These are phyloP conservation scores for Ophiocordyceps camponoti-saundersi DNA, from an alignment of 2,329 filamentous ascomycete genomes.

Conservation along the genomic window DNA sequence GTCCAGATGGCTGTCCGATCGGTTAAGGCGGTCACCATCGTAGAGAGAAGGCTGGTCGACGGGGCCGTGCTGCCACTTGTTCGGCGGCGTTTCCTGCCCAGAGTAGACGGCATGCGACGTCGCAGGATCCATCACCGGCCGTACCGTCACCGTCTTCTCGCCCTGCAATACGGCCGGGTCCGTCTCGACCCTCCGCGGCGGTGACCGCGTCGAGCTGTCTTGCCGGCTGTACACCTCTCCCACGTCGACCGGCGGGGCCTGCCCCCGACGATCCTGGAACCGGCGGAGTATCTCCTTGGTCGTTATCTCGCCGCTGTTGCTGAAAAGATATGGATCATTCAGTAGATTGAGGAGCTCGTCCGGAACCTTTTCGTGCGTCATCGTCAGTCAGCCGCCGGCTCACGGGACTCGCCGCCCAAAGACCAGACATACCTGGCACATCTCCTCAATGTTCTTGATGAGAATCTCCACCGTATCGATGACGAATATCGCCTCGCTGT, in stretches of 20 bases:
- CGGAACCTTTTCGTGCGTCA: slow-evolving; percentile 48
- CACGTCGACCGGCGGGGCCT: slow-evolving; percentile 42
- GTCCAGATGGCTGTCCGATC: slow-evolving; percentile 22
- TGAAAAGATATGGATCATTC: slow-evolving; percentile 68
- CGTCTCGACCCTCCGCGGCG: slow-evolving; percentile 58
- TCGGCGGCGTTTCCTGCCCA: slow-evolving; percentile 29
- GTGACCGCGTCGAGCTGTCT: slow-evolving; percentile 37
- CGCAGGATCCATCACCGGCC: slow-evolving; percentile 52
- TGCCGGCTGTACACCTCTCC: slow-evolving; percentile 38
- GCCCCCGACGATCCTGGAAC: slow-evolving; percentile 60
- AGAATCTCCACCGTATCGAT: slow-evolving; percentile 86
- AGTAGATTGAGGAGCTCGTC: slow-evolving; percentile 79
- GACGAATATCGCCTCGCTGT: slow-evolving; percentile 78
- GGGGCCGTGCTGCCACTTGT: slow-evolving; percentile 27
- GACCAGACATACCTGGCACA: slow-evolving; percentile 70
- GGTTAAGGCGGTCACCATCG: slow-evolving; percentile 23
- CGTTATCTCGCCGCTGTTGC: slow-evolving; percentile 69
- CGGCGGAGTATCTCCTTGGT: slow-evolving; percentile 94
- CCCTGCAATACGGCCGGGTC: slow-evolving; percentile 73
- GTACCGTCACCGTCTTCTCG: slow-evolving; percentile 52
- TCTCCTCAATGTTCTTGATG: slow-evolving; percentile 85
- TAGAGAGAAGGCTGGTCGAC: slow-evolving; percentile 30
- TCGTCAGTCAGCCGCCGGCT: neutral
- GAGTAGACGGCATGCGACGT: slow-evolving; percentile 18
- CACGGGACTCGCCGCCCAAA: no score